Percentiles rank a stretch among this genome's conserved stretches.
Evolutionary conservation across 73 alveolate species (phyloP).

Genomic region (Uronychia setigera): DNA sequence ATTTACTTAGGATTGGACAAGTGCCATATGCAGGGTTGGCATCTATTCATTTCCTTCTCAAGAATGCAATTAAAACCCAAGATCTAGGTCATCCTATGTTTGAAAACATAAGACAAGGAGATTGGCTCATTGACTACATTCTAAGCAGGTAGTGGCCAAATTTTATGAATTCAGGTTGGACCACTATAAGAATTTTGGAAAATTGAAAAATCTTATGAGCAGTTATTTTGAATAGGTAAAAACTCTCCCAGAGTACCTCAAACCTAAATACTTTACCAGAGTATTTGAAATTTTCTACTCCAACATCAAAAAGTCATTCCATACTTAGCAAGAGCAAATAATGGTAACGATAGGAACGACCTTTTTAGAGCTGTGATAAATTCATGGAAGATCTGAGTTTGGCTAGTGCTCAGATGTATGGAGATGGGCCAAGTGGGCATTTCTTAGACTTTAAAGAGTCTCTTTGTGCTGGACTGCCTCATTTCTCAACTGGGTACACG

Average conservation of each 20-base stretch:
- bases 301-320: not conserved
- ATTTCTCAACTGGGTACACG: constrained; percentile 93
- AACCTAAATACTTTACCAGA: constrained; percentile 45
- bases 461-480: constrained; percentile 98
- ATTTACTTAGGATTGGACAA: constrained; percentile 10
- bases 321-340: not conserved
- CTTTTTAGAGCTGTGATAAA: constrained; percentile 11
- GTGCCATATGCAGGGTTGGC: constrained; percentile 53
- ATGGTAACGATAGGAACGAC: not conserved
- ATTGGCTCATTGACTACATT: constrained; percentile 94
- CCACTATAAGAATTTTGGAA: not conserved
- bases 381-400: constrained; percentile 29
- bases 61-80: constrained; percentile 12
- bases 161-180: not conserved
- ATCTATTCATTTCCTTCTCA: constrained; percentile 12
- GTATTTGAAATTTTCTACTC: constrained; percentile 16
- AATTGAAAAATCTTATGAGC: not conserved
- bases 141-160: constrained; percentile 54
- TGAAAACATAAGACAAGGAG: constrained; percentile 93
- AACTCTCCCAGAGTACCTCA: constrained; percentile 20
- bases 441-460: constrained; percentile 42
- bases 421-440: constrained; percentile 62
- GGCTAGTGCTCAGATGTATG: constrained; percentile 44
- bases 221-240: constrained; percentile 26
- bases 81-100: constrained; percentile 62